Evolutionary conservation across 768 basidiomycete species (phyloP).

Genomic region (Cytidiella melzeri): DNA sequence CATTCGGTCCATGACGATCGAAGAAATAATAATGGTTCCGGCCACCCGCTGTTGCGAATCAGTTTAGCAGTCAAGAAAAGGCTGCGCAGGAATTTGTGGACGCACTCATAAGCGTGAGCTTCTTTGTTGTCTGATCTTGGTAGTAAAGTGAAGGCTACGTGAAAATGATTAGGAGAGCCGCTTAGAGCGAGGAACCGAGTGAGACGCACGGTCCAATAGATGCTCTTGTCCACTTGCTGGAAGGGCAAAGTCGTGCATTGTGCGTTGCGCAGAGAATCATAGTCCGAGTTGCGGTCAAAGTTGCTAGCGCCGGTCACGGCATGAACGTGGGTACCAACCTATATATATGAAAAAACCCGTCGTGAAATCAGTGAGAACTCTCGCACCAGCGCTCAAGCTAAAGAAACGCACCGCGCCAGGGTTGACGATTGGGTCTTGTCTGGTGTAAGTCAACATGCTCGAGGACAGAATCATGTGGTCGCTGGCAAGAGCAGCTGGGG

Average conservation of each 20-base stretch:
- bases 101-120: conserved; percentile 15
- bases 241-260: conserved; percentile 10
- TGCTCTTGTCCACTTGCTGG: conserved; percentile 18
- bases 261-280: conserved; percentile 4
- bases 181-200: conserved; percentile 6
- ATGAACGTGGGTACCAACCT: conserved; percentile 13
- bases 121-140: conserved; percentile 13
- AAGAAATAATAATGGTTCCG: conserved; percentile 22
- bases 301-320: conserved; percentile 11
- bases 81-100: too few relatives aligned
- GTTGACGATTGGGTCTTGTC: conserved; percentile 15
- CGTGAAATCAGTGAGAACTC: too few relatives aligned
- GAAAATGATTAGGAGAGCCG: not conserved
- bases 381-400: too few relatives aligned
- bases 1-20: conserved; percentile 16
- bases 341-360: too few relatives aligned
- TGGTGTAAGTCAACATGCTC: conserved; percentile 8
- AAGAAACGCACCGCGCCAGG: conserved; percentile 6
- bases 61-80: too few relatives aligned
- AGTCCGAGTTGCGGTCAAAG: conserved; percentile 8
- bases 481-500: conserved; percentile 7
- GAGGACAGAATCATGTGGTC: conserved; percentile 12
- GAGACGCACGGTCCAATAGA: conserved; percentile 21
- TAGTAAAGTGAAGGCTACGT: conserved; percentile 16
- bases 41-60: not conserved